These are phyloP conservation scores for Coemansia erecta DNA, from an alignment of 192 early-diverging fungal species.

Conservation along the genomic window DNA sequence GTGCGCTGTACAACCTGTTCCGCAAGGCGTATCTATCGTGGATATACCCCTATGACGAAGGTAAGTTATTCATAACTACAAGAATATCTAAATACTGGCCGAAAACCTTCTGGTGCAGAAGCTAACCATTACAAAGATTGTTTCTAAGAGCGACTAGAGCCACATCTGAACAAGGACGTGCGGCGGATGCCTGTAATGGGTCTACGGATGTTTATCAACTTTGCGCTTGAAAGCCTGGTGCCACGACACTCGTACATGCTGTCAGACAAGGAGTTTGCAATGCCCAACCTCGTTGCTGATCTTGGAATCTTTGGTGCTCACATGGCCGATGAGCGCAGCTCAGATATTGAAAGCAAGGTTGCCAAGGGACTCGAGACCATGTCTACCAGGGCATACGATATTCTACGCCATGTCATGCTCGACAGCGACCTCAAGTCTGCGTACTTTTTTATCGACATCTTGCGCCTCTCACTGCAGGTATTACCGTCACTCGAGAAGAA, in stretches of 20 bases:
- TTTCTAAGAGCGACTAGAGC: constrained; percentile 12
- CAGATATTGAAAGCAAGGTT: constrained; percentile 6
- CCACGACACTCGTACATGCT: constrained; percentile 26
- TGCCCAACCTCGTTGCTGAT: constrained; percentile 16
- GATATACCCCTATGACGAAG: constrained; percentile 32
- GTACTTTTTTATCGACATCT: constrained; percentile 32
- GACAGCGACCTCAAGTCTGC: constrained; percentile 22
- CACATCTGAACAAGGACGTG: constrained; percentile 8
- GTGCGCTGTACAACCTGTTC: constrained; percentile 21
- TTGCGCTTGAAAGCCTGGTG: constrained; percentile 29
- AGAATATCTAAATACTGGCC: too few relatives aligned
- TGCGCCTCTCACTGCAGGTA: constrained; percentile 25
- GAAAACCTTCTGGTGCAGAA: too few relatives aligned
- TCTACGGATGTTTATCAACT: constrained; percentile 24
- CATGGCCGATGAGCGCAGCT: background rate
- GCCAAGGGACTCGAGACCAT: constrained; percentile 9
- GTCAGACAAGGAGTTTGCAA: constrained; percentile 15
- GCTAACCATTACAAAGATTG: too few relatives aligned
- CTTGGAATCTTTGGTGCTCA: too few relatives aligned
- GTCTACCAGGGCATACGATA: constrained; percentile 18
- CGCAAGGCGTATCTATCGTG: constrained; percentile 34
- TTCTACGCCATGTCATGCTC: constrained; percentile 28
- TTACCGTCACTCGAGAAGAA: constrained; percentile 6
- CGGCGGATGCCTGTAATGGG: constrained; percentile 33
- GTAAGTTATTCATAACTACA: constrained; percentile 8